These are phyloP conservation scores for Suillus spraguei DNA, from an alignment of 768 basidiomycete genomes.

Conservation along the genomic window DNA sequence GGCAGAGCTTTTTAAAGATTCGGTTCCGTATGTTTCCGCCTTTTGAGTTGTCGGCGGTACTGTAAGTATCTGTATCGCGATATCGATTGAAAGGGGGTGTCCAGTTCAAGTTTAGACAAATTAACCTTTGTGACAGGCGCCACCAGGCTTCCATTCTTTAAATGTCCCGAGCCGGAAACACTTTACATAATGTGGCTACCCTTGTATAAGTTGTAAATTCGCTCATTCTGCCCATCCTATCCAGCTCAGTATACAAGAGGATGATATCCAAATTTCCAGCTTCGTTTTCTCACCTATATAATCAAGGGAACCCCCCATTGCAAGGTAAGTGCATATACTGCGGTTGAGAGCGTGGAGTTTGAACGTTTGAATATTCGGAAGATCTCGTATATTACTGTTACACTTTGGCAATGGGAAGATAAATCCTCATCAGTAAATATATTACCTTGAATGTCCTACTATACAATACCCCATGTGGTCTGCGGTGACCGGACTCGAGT, in stretches of 20 bases:
- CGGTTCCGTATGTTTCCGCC: background rate
- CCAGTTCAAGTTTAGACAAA: background rate
- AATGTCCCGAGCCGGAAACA: too few relatives aligned
- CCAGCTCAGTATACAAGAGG: too few relatives aligned
- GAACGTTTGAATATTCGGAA: background rate
- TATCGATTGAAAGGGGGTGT: constrained; percentile 1
- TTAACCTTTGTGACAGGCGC: constrained; percentile 2
- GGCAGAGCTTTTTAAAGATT: too few relatives aligned
- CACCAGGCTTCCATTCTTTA: background rate
- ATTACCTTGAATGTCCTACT: background rate
- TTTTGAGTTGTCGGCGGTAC: background rate
- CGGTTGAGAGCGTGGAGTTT: background rate
- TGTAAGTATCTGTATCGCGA: background rate
- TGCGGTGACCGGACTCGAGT: background rate
- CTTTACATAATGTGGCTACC: too few relatives aligned
- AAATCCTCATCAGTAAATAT: background rate
- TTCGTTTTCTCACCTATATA: background rate
- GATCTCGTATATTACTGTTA: background rate
- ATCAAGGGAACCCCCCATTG: background rate
- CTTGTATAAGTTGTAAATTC: background rate
- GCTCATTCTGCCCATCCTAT: too few relatives aligned
- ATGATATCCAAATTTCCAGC: background rate
- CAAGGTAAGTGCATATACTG: background rate
- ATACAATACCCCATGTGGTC: background rate
- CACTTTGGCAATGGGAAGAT: background rate